These are phyloP conservation scores for Ormosia semicastrata DNA, from an alignment of 306 rosid species.

Conservation along the genomic window DNA sequence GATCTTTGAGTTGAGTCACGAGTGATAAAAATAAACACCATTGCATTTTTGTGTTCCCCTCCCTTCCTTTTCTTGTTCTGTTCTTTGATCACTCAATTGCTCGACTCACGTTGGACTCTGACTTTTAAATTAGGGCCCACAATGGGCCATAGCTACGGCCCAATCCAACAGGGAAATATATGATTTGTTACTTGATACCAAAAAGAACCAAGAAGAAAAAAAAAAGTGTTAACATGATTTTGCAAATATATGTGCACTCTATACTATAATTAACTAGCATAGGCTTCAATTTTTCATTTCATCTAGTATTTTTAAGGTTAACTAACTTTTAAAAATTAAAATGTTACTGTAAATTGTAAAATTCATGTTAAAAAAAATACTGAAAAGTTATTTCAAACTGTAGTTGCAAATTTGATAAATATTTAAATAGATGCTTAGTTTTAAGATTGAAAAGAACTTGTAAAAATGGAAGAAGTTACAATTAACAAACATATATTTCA, in stretches of 20 bases:
- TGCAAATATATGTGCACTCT: not conserved
- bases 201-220: too few species aligned
- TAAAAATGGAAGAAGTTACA: not conserved
- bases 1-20: not conserved
- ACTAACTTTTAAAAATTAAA: not conserved
- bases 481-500: not conserved
- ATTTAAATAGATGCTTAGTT: not conserved
- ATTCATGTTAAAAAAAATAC: not conserved
- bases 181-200: too few species aligned
- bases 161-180: not conserved
- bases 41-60: too few species aligned
- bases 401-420: not conserved
- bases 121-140: slow-evolving; percentile 6
- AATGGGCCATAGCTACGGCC: slow-evolving; percentile 17
- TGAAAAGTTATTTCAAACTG: not conserved
- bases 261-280: not conserved
- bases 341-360: not conserved
- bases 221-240: too few species aligned
- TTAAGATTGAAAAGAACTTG: not conserved
- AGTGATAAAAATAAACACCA: not conserved
- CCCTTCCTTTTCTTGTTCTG: not conserved
- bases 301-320: not conserved
- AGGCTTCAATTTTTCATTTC: not conserved
- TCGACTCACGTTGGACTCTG: not conserved
- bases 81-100: too few species aligned